These are phyloP conservation scores for Chrysochromulina parva DNA, from an alignment of 78 protist genomes.

Conservation along the genomic window DNA sequence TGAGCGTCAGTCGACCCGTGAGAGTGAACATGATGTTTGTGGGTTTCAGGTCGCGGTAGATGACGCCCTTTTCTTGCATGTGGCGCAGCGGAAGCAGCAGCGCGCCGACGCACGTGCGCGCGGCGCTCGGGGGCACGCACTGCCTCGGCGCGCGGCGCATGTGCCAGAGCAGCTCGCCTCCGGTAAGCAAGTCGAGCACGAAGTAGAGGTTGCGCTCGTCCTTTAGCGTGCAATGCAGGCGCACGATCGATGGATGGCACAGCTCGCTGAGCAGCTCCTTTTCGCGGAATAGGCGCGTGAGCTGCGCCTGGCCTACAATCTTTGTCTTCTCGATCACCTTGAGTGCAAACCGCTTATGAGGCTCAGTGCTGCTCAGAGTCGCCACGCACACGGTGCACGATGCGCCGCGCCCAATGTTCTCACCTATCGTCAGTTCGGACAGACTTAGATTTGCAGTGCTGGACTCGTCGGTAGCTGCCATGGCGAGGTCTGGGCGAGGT, in stretches of 20 bases:
- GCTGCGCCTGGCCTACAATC: neutral
- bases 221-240: slow-evolving; percentile 40
- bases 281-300: neutral
- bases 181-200: slow-evolving; percentile 54
- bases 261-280: neutral
- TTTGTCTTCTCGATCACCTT: neutral
- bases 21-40: slow-evolving; percentile 45
- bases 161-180: slow-evolving; percentile 64
- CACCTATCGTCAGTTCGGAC: too few species aligned
- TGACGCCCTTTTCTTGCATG: slow-evolving; percentile 50
- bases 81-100: slow-evolving; percentile 62
- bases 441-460: too few species aligned
- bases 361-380: too few species aligned
- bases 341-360: neutral
- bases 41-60: slow-evolving; percentile 73
- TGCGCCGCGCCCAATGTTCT: too few species aligned
- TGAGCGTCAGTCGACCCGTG: neutral
- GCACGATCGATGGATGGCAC: neutral
- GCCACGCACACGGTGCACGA: too few species aligned
- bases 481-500: too few species aligned
- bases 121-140: neutral
- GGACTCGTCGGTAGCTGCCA: too few species aligned
- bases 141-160: neutral
- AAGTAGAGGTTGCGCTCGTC: slow-evolving; percentile 53
- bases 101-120: slow-evolving; percentile 52